Evolutionary conservation across 495 filamentous ascomycete genomes (phyloP), one percentile per base, ranked within the genome.

Genomic region (Filosporella fistucella): DNA sequence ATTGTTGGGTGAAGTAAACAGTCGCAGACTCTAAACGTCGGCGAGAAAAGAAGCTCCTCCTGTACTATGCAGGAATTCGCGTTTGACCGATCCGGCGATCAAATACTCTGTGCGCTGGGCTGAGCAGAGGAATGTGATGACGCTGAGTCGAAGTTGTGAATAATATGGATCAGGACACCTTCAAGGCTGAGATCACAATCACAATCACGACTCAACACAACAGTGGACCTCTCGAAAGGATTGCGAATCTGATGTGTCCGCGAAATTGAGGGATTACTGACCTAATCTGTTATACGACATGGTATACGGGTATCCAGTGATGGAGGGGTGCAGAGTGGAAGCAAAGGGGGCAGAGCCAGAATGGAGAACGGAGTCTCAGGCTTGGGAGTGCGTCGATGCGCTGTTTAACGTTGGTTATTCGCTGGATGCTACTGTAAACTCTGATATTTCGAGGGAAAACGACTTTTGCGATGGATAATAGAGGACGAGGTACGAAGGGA

Each of bases 241-340:
- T 21, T 28, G 13, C 26, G 10, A 33, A 46, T 28, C n/a, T n/a
- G n/a, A n/a, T n/a, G n/a, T n/a, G n/a, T n/a, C n/a, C n/a, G n/a
- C n/a, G n/a, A 21, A 22, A 38, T 21, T 38, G 35, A 38, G 35
- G 16, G 3, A n/a, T n/a, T 49, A 81, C 82, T 70, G 69, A 81
- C 84, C 78, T 74, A 86, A 66, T 45, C 81, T 80, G 74, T 86
- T 85, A 69, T 87, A 87, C 62, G 82, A 76, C 74, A 77, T 77
- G 68, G 30, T 52, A 44, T 33, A 22, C 9, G 28, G 17, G 6
- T 9, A 13, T 20, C 22, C 47, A 33, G 13, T 18, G 20, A 13
- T 25, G 36, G 28, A 7, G 47, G 32, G 43, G 17, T 46, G 3
- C n/a, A n/a, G n/a, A n/a, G n/a, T n/a, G n/a, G n/a, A n/a, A n/a